phyloP scores from a whole-genome alignment of 2,329 filamentous ascomycete genomes.

The Sarocladium strictum region DNA sequence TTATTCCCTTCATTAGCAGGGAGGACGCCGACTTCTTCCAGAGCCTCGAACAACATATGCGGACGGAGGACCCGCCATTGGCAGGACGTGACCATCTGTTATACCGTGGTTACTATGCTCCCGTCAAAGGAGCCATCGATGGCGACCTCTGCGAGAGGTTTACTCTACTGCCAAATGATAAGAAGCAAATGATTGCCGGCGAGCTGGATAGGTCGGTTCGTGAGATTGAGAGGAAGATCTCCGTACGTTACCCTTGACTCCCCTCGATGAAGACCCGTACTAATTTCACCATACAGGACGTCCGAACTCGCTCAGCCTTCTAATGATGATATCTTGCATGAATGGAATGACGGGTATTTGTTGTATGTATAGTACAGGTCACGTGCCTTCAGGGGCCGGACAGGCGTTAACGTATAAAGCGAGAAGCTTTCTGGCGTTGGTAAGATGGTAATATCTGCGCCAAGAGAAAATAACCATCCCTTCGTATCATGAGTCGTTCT shows the following conservation, averaged over 20 bases:
- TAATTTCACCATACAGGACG: constrained; percentile 33
- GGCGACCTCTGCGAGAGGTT: constrained; percentile 94
- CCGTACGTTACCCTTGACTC: constrained; percentile 35
- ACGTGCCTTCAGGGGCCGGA: constrained; percentile 15
- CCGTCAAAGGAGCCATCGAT: constrained; percentile 94
- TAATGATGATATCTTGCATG: constrained; percentile 24
- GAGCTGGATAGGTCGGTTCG: constrained; percentile 86
- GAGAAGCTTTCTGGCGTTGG: constrained; percentile 20
- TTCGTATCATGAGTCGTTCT: too few relatives aligned
- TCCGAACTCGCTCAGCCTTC: constrained; percentile 54
- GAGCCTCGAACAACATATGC: constrained; percentile 80
- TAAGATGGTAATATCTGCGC: constrained; percentile 12
- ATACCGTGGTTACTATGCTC: constrained; percentile 92
- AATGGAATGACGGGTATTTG: constrained; percentile 10
- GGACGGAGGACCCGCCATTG: constrained; percentile 79
- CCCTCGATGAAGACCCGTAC: background rate
- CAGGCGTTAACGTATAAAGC: constrained; percentile 26
- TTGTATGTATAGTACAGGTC: constrained; percentile 22
- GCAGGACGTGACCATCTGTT: constrained; percentile 93
- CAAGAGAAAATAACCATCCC: constrained; percentile 10
- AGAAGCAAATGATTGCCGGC: constrained; percentile 90
- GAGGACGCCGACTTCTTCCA: constrained; percentile 99
- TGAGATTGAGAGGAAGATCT: constrained; percentile 95
- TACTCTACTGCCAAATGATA: constrained; percentile 74
- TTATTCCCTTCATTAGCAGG: constrained; percentile 85